Evolutionary conservation across 1,139 yeast genomes (phyloP).

Genomic region (Candida pseudocylindracea): DNA sequence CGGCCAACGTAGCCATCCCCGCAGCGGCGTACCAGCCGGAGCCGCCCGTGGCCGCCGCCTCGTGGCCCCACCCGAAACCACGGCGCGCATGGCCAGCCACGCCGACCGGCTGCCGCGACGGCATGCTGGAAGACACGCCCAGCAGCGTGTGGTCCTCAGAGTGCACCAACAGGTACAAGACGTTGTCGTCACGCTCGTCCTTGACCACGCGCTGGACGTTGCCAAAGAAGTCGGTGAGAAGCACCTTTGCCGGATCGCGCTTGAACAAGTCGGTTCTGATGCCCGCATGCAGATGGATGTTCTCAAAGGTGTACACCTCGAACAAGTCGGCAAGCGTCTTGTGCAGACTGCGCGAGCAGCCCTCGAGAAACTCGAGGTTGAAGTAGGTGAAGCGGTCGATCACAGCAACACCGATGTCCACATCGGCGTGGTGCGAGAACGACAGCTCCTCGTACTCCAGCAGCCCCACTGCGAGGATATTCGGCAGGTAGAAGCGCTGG

Average conservation of each 20-base stretch:
- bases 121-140: too few species aligned
- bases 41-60: too few species aligned
- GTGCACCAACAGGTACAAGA: too few species aligned
- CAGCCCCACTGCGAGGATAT: conserved; percentile 82
- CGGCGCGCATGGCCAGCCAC: too few species aligned
- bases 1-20: too few species aligned
- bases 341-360: conserved; percentile 50
- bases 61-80: too few species aligned
- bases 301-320: conserved; percentile 62
- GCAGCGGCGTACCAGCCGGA: too few species aligned
- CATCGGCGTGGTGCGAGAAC: conserved; percentile 88
- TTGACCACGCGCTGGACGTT: conserved; percentile 63
- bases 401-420: conserved; percentile 93
- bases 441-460: conserved; percentile 80
- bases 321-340: conserved; percentile 65
- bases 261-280: conserved; percentile 60
- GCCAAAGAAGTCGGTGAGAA: conserved; percentile 86
- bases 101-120: too few species aligned
- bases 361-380: conserved; percentile 75
- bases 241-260: conserved; percentile 46
- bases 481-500: conserved; percentile 79
- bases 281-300: conserved; percentile 85
- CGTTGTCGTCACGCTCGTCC: too few species aligned
- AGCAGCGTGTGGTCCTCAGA: too few species aligned
- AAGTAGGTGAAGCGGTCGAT: conserved; percentile 90